These are phyloP conservation scores for Xylariaceae sp. DNA, from an alignment of 2,329 filamentous ascomycete species.

Conservation along the genomic window DNA sequence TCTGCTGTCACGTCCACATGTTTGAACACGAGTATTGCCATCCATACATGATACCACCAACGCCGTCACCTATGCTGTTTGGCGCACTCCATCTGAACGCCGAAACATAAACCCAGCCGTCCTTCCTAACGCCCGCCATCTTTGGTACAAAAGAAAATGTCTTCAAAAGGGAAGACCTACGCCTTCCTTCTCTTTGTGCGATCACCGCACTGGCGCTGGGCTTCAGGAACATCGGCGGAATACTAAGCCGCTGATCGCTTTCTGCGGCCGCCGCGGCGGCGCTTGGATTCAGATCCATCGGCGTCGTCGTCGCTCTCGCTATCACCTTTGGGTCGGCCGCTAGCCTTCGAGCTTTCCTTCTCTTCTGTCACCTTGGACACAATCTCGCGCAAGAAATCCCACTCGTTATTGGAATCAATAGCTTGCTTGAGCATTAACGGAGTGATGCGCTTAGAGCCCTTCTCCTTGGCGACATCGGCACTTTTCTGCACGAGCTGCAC, in stretches of 20 bases:
- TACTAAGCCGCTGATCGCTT: slow-evolving; percentile 42
- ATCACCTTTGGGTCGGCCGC: slow-evolving; percentile 40
- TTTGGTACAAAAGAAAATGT: slow-evolving; percentile 17
- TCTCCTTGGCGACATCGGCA: slow-evolving; percentile 74
- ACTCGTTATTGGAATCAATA: slow-evolving; percentile 80
- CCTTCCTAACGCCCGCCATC: slow-evolving; percentile 23
- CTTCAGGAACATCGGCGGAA: slow-evolving; percentile 36
- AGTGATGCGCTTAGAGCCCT: slow-evolving; percentile 83
- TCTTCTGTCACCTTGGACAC: slow-evolving; percentile 68
- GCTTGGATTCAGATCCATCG: slow-evolving; percentile 43
- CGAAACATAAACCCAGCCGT: slow-evolving; percentile 27
- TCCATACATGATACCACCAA: slow-evolving; percentile 22
- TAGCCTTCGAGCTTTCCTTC: slow-evolving; percentile 40
- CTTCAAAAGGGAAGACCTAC: slow-evolving; percentile 20
- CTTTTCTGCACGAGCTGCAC: slow-evolving; percentile 86
- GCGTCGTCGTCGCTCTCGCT: slow-evolving; percentile 49
- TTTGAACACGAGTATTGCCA: slow-evolving; percentile 9
- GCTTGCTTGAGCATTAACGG: slow-evolving; percentile 89
- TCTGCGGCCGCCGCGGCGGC: slow-evolving; percentile 43
- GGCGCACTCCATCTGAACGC: slow-evolving; percentile 25
- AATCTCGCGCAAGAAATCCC: slow-evolving; percentile 90
- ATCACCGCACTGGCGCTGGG: slow-evolving; percentile 44
- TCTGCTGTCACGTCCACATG: slow-evolving; percentile 16
- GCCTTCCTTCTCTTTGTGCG: slow-evolving; percentile 46
- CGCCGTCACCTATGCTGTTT: slow-evolving; percentile 26